Evolutionary conservation across 2,329 filamentous ascomycete species (phyloP).

Genomic region (Calonectria hawksworthii): DNA sequence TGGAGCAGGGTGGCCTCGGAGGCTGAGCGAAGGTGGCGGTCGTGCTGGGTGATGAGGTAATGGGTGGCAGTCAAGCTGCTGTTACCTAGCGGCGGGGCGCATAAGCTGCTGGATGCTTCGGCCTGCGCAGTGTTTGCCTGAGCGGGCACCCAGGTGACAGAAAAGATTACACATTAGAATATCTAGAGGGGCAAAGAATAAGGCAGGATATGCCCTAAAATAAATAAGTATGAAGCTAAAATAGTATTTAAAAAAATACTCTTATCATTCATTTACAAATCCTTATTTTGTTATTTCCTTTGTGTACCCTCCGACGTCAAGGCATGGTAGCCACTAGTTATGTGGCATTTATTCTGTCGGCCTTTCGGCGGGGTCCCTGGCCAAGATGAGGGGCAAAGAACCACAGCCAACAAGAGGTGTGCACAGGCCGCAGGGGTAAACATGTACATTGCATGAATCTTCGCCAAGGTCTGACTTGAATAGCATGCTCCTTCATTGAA

Average conservation of each 20-base stretch:
- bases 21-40: constrained; percentile 34
- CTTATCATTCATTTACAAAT: background rate
- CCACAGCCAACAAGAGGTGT: background rate
- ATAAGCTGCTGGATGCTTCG: constrained; percentile 30
- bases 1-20: constrained; percentile 27
- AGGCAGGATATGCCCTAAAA: background rate
- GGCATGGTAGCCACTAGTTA: background rate
- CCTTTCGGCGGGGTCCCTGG: background rate
- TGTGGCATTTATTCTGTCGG: background rate
- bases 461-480: background rate
- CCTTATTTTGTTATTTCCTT: background rate
- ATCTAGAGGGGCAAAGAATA: background rate
- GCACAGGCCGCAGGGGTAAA: background rate
- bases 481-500: background rate
- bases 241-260: background rate
- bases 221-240: background rate
- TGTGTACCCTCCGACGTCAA: background rate
- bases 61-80: constrained; percentile 37
- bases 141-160: background rate
- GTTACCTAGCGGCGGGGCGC: constrained; percentile 35
- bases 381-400: background rate
- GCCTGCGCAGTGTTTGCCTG: background rate
- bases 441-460: background rate
- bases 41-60: constrained; percentile 46
- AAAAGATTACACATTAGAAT: background rate